Conservation (phyloP, 139 green algal genomes). For the Chlamydomonas applanata region DNA sequence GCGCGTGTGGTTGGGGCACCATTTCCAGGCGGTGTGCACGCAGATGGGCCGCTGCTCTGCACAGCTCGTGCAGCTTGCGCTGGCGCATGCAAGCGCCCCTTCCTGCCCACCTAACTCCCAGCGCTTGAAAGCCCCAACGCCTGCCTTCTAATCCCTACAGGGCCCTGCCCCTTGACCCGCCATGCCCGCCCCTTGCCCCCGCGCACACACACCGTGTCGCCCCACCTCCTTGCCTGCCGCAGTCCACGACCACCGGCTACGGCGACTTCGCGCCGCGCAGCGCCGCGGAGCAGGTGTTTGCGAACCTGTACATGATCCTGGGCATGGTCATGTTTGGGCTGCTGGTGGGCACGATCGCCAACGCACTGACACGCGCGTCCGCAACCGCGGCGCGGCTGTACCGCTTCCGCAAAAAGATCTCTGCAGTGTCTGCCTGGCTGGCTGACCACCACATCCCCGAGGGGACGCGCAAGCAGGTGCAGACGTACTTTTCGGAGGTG, state of each 20-base stretch:
- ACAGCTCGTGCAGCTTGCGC: too few relatives aligned
- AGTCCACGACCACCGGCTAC: conserved; percentile 36
- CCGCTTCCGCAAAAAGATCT: conserved; percentile 23
- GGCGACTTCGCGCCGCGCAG: conserved; percentile 24
- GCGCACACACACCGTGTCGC: too few relatives aligned
- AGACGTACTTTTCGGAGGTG: conserved; percentile 18
- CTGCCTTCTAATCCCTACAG: too few relatives aligned
- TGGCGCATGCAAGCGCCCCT: too few relatives aligned
- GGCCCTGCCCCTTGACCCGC: too few relatives aligned
- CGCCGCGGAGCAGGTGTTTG: conserved; percentile 31
- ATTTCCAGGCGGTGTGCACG: too few relatives aligned
- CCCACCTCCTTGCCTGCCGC: not conserved
- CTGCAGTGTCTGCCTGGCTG: conserved; percentile 7
- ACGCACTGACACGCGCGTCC: conserved; percentile 12
- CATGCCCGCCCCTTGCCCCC: too few relatives aligned
- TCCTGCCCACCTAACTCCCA: too few relatives aligned
- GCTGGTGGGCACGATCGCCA: conserved; percentile 28
- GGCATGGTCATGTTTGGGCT: conserved; percentile 50
- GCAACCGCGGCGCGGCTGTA: not conserved
- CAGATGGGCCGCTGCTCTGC: too few relatives aligned
- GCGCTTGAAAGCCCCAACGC: too few relatives aligned
- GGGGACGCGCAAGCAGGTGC: conserved; percentile 15
- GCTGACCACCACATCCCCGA: conserved; percentile 8
- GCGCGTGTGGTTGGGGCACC: too few relatives aligned
- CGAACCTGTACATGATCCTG: conserved; percentile 42